These are phyloP conservation scores for Dendrothele bispora DNA, from an alignment of 768 basidiomycete species.

Conservation along the genomic window DNA sequence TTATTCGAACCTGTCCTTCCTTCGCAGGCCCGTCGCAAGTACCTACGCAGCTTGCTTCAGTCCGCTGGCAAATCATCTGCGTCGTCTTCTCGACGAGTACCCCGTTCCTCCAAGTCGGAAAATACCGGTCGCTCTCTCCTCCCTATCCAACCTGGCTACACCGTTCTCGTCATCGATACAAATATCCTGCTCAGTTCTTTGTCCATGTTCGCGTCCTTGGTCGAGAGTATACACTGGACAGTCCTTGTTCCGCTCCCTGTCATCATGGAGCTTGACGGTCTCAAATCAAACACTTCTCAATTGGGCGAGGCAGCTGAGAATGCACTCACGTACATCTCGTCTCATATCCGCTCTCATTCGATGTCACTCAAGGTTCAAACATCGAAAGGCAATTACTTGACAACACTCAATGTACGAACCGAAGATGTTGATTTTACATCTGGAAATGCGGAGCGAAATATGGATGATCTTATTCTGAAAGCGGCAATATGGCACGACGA, in stretches of 20 bases:
- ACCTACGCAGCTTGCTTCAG: constrained; percentile 68
- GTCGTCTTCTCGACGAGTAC: constrained; percentile 16
- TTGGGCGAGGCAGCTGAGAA: constrained; percentile 75
- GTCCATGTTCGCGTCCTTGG: constrained; percentile 64
- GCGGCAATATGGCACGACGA: constrained; percentile 93
- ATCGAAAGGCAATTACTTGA: constrained; percentile 90
- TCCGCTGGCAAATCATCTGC: constrained; percentile 35
- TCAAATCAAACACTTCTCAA: constrained; percentile 57
- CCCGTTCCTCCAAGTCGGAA: constrained; percentile 22
- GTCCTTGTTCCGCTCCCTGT: constrained; percentile 91
- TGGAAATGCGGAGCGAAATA: constrained; percentile 55
- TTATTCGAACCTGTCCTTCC: constrained; percentile 14
- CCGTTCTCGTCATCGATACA: constrained; percentile 89
- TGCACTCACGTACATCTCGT: constrained; percentile 75
- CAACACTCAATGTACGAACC: constrained; percentile 75
- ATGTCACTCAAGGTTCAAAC: constrained; percentile 92
- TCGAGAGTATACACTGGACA: constrained; percentile 85
- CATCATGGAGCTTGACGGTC: constrained; percentile 96
- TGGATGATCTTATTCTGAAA: constrained; percentile 95
- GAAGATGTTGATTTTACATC: constrained; percentile 77
- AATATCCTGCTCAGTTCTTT: constrained; percentile 91
- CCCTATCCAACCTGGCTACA: constrained; percentile 79
- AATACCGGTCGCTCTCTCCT: constrained; percentile 40
- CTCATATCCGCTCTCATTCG: constrained; percentile 72
- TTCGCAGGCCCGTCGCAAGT: constrained; percentile 75